Evolutionary conservation across 73 alveolate species (phyloP), one percentile per base, ranked within the genome.

Genomic region (Stentor coeruleus): DNA sequence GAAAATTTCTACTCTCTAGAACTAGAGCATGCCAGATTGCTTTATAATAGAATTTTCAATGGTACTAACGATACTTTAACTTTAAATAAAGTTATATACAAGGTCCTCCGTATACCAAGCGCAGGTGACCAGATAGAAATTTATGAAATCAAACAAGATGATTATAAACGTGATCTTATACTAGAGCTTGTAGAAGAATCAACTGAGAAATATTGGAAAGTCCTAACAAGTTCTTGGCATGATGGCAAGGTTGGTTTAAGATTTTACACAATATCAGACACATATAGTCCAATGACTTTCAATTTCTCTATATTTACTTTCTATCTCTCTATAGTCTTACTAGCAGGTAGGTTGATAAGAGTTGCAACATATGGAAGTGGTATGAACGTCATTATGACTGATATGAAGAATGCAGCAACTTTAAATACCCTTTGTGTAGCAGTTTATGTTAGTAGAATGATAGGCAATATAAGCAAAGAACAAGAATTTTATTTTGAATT

Each of bases 221-320:
- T n/a, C n/a, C 38, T 87, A 76, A 42, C 39, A 0, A 39, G 36
- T 85, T 38, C 0, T 35, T 33, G 55, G 31, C 74, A 84, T 33
- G 15, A 41, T 3, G 74, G 75, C 55, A 59, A 41, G 28, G 74
- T 83, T 81, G 98, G 98, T 3, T 59, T 94, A 38, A 86, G 85
- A 74, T 90, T 89, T 79, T 91, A 90, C 39, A 89, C 91, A 28
- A 74, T 95, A 58, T 87, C 97, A 39, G 98, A 95, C 75, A 58
- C 87, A 77, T 92, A 76, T 74, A 86, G 96, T 4, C 84, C 89
- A 26, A 86, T 87, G 33, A 92, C 97, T 38, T 76, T 89, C 77
- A 94, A 96, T 35, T 91, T 90, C 89, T 92, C 94, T 76, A 82
- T 95, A 26, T 87, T 93, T 36, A 91, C 99, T 3, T 86, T 95